phyloP scores from a whole-genome alignment of 2,329 filamentous ascomycete species.

The Akanthomyces lecanii region DNA sequence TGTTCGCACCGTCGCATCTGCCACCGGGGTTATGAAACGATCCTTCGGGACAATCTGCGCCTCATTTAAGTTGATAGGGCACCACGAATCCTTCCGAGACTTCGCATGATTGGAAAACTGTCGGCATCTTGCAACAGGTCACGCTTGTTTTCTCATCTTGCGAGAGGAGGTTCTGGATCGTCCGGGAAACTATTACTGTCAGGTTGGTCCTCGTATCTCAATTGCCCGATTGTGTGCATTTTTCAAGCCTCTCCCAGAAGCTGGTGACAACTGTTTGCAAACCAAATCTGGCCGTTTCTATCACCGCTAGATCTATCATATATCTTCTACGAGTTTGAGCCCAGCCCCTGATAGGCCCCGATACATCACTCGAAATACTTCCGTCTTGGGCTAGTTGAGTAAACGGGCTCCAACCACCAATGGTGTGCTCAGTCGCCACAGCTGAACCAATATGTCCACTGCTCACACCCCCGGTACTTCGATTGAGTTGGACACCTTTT shows the following conservation, averaged over 20 bases:
- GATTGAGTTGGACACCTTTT: not conserved
- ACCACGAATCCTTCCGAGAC: not conserved
- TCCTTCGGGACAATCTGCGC: not conserved
- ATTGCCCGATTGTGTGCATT: not conserved
- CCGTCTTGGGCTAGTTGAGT: not conserved
- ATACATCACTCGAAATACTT: not conserved
- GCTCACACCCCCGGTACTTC: not conserved
- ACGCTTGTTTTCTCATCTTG: no score
- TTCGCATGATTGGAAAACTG: not conserved
- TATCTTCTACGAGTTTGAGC: not conserved
- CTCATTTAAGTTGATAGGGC: not conserved
- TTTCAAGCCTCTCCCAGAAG: not conserved
- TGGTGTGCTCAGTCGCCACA: not conserved
- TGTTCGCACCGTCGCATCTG: not conserved
- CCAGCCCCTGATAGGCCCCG: not conserved
- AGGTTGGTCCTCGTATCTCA: not conserved
- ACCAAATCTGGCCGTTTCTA: not conserved
- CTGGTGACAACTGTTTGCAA: not conserved
- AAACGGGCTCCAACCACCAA: not conserved
- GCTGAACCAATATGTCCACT: constrained; percentile 3
- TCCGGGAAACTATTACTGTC: no score
- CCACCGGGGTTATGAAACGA: not conserved
- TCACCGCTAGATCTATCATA: not conserved
- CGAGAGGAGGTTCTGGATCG: no score
- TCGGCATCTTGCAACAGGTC: no score